Evolutionary conservation across 2,329 filamentous ascomycete genomes (phyloP), one percentile per base, ranked within the genome.

Genomic region (Penicillium brasilianum): DNA sequence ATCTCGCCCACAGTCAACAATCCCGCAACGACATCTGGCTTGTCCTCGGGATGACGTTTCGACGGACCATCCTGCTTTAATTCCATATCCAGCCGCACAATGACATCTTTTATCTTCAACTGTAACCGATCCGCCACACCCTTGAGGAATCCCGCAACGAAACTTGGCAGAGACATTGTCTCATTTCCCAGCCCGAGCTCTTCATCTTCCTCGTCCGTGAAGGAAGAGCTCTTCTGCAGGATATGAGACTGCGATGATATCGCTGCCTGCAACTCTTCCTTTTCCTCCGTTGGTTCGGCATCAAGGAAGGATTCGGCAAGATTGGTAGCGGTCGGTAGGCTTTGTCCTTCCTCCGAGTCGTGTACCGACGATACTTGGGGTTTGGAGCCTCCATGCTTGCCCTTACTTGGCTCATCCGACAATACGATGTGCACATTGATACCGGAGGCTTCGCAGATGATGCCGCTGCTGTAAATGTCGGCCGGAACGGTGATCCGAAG

Each of bases 401-500:
- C 69, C 65, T 66, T 69, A 70, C 67, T 60, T 70, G 73, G 52
- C 67, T 75, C 68, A 71, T 76, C 79, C 75, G 63, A 78, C 70
- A 69, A 80, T 36, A 92, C 81, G 25, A 91, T 72, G 61, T 88
- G 85, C 34, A 96, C 84, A 66, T 93, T 86, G 62, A 97, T 87
- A 20, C 92, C 93, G 68, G 94, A 88, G 22, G 94, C 84, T 72
- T 97, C 91, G 69, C 94, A 87, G 32, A 86, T 82, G 73, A 98
- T 96, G 30, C 92, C 89, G 68, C 90, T 93, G 56, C 88, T 90
- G 76, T 93, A 93, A 66, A 97, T 89, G 76, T 97, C 92, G 74
- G 95, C 89, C 13, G 94, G 92, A 54, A 98, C 85, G 8, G 90
- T 96, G 57, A 97, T 81, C 70, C 90, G 90, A 25, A 98, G 85